Evolutionary conservation across 2,329 filamentous ascomycete species (phyloP).

Genomic region (Sarocladiaceae sp.): DNA sequence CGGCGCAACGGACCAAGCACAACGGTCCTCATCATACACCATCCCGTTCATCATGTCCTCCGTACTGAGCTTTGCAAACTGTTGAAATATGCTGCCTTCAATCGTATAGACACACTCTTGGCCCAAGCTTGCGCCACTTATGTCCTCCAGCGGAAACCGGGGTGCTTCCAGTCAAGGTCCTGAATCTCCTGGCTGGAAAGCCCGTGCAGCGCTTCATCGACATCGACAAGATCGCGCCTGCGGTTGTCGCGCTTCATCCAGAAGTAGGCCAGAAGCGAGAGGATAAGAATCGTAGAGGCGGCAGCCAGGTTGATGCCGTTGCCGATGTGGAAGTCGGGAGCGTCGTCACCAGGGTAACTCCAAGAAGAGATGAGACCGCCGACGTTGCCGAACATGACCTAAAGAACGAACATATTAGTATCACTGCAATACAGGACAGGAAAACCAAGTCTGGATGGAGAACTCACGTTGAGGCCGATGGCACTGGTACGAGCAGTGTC

Average conservation of each 20-base stretch:
- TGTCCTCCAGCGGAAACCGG: slow-evolving; percentile 49
- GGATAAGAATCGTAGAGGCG: slow-evolving; percentile 43
- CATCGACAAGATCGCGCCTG: slow-evolving; percentile 22
- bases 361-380: slow-evolving; percentile 52
- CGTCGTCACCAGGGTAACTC: slow-evolving; percentile 56
- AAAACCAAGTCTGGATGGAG: neutral
- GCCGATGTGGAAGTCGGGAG: slow-evolving; percentile 60
- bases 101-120: no score
- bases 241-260: slow-evolving; percentile 64
- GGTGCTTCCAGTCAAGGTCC: slow-evolving; percentile 58
- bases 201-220: slow-evolving; percentile 41
- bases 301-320: slow-evolving; percentile 61
- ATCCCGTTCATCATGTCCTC: no score
- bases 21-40: no score
- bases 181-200: slow-evolving; percentile 43
- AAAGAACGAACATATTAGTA: neutral
- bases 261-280: slow-evolving; percentile 40
- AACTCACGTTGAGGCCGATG: slow-evolving; percentile 33
- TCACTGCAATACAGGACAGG: neutral
- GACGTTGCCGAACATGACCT: slow-evolving; percentile 13
- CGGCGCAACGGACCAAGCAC: no score
- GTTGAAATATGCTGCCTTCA: no score
- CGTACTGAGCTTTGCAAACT: no score
- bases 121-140: no score
- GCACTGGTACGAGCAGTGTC: slow-evolving; percentile 61